Conservation (phyloP, 768 basidiomycete species). For the Tylopilus felleus region DNA sequence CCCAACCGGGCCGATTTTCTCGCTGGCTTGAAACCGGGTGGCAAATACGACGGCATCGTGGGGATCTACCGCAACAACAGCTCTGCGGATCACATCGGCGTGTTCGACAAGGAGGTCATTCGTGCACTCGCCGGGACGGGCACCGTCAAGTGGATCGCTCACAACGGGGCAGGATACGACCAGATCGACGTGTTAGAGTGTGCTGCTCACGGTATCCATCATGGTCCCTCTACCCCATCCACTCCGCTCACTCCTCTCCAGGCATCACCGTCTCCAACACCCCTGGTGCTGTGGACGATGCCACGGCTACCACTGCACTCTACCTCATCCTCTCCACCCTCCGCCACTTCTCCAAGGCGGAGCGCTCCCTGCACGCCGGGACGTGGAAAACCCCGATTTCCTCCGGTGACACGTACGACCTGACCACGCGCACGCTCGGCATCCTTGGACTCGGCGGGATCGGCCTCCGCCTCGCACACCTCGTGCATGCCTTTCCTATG, state of each 20-base stretch:
- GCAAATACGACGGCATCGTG: constrained; percentile 69
- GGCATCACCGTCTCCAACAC: constrained; percentile 79
- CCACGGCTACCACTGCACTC: constrained; percentile 84
- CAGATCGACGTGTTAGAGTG: constrained; percentile 76
- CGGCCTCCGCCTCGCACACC: constrained; percentile 64
- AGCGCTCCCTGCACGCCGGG: constrained; percentile 47
- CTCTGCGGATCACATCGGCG: constrained; percentile 62
- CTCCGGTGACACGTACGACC: constrained; percentile 54
- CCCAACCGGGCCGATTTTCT: constrained; percentile 67
- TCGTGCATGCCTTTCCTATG: constrained; percentile 84
- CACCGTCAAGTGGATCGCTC: constrained; percentile 80
- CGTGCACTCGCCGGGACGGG: constrained; percentile 50
- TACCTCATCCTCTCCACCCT: constrained; percentile 78
- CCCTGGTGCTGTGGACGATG: constrained; percentile 86
- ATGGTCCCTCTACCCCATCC: neutral
- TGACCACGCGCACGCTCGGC: constrained; percentile 65
- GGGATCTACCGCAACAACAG: constrained; percentile 80
- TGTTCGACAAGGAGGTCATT: constrained; percentile 79
- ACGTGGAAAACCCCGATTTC: constrained; percentile 59
- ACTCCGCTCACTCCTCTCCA: neutral
- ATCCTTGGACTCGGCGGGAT: constrained; percentile 80
- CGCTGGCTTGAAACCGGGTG: constrained; percentile 54
- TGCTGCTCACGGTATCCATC: constrained; percentile 57
- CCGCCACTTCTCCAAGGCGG: constrained; percentile 67
- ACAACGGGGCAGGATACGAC: constrained; percentile 93